Evolutionary conservation across 176 grass and related monocot species (phyloP), one percentile per base, ranked within the genome.

Genomic region (Triticum aestivum): DNA sequence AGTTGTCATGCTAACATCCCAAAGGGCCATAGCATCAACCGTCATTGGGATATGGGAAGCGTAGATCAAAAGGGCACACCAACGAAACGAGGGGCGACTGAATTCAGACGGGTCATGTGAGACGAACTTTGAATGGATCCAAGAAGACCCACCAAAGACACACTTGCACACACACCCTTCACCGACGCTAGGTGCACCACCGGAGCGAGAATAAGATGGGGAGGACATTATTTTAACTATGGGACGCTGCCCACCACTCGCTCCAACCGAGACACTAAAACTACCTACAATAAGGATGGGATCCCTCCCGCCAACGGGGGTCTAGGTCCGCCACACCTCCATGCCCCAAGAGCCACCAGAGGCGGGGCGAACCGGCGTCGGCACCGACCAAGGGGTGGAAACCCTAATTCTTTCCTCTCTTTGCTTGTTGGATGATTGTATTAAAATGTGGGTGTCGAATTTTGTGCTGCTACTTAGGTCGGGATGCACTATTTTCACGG

Each of bases 11-110:
- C 9, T 1, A 12, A 63, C 4, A 24, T 24, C n/a, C 23, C 61
- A 63, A 62, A 5, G n/a, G 1, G 11, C 9, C n/a, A 62, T 3
- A 26, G 9, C 9, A 62, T 4, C 2, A 11, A 11, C n/a, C 3
- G 8, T 9, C 9, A 1, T 9, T 0, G 21, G 9, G 0, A 0
- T 51, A 63, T 26, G 23, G 12, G 9, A 12, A 64, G 13, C 0
- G 4, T 64, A 64, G 3, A 26, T 6, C 14, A 13, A 0, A 64
- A 27, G 23, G 23, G 23, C 0, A 13, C 23, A 27, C 10, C 23
- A 64, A 12, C 0, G 1, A 27, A 64, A 17, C 5, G 4, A 17
- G 49, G 0, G 0, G 49, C 49, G 14, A 5, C 4, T 2, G 23
- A 12, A 64, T 64, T 26, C 61, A 64, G 2, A 11, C 0, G 0